Conservation (phyloP, 306 rosid genomes). For the Vigna hirtella region DNA sequence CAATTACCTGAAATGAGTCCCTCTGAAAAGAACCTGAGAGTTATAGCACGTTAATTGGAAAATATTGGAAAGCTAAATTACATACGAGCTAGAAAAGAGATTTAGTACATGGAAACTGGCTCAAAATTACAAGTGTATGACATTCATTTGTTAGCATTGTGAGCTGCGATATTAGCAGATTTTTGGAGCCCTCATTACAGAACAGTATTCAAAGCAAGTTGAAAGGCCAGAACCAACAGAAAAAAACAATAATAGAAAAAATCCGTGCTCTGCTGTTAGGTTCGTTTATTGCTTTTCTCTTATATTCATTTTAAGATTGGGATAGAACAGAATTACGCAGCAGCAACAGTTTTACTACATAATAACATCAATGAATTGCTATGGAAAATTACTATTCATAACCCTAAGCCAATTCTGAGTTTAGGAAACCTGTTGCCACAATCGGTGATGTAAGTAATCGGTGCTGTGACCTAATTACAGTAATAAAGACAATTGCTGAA, state of each 20-base stretch:
- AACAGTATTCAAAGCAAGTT: background rate
- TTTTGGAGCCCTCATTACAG: background rate
- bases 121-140: background rate
- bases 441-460: background rate
- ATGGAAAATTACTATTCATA: background rate
- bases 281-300: no score
- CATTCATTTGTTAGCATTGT: background rate
- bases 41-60: conserved; percentile 26
- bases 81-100: background rate
- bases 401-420: background rate
- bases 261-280: background rate
- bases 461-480: background rate
- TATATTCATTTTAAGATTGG: no score
- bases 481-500: background rate
- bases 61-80: conserved; percentile 11
- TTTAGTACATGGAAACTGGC: background rate
- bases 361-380: background rate
- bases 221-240: background rate
- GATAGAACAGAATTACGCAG: background rate
- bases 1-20: conserved; percentile 68
- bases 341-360: no score
- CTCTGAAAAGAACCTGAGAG: conserved; percentile 71
- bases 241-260: background rate
- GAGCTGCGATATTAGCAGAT: background rate
- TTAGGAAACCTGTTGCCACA: background rate